These are phyloP conservation scores for Simplicillium sp. DNA, from an alignment of 2,329 filamentous ascomycete genomes.

Conservation along the genomic window DNA sequence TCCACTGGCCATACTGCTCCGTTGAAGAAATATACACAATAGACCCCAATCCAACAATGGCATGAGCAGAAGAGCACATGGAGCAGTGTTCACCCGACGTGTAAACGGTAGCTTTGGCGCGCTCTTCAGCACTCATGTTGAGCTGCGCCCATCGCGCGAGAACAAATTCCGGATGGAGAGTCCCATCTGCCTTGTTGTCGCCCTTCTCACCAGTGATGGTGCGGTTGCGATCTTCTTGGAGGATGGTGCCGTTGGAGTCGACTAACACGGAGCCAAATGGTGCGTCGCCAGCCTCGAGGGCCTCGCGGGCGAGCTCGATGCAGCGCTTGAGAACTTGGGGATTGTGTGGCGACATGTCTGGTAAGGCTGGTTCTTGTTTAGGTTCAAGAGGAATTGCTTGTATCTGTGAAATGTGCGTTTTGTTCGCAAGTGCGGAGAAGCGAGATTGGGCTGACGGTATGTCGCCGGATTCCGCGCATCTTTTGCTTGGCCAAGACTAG, in stretches of 20 bases:
- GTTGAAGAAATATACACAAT: conserved; percentile 23
- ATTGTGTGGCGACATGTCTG: background rate
- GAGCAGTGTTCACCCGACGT: conserved; percentile 27
- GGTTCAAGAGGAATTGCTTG: too few relatives aligned
- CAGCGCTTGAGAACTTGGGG: conserved; percentile 5
- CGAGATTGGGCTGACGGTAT: too few relatives aligned
- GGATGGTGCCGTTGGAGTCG: conserved; percentile 13
- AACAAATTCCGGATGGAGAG: conserved; percentile 25
- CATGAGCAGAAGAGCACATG: conserved; percentile 26
- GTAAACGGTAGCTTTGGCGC: conserved; percentile 26
- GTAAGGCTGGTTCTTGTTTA: too few relatives aligned
- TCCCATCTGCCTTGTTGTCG: conserved; percentile 17
- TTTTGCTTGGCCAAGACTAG: too few relatives aligned
- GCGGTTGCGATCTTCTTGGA: conserved; percentile 24
- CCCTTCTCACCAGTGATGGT: conserved; percentile 16
- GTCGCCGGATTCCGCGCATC: too few relatives aligned
- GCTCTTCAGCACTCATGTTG: conserved; percentile 22
- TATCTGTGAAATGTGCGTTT: too few relatives aligned
- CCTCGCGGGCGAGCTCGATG: conserved; percentile 22
- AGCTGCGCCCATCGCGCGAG: conserved; percentile 26
- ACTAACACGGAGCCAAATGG: conserved; percentile 28
- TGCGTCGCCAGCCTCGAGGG: conserved; percentile 23
- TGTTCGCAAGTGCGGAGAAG: too few relatives aligned
- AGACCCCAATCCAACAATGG: conserved; percentile 21
- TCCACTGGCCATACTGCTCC: conserved; percentile 17